These are phyloP conservation scores for Nakaseomyces uthaithaninus DNA, from an alignment of 1,139 yeast species.

Conservation along the genomic window DNA sequence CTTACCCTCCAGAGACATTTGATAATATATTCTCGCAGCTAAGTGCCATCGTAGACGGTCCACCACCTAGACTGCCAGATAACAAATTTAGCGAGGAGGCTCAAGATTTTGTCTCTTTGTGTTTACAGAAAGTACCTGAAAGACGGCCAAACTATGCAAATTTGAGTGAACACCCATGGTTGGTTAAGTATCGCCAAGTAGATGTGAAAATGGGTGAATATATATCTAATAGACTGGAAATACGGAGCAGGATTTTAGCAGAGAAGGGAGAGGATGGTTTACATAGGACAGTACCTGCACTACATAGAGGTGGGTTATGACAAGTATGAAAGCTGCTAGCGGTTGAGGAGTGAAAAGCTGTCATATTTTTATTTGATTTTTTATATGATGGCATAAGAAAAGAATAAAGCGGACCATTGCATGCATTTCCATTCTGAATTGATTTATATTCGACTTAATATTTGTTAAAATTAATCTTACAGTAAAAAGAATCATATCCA, in stretches of 20 bases:
- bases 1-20: conserved; percentile 91
- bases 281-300: conserved; percentile 29
- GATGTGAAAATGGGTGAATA: conserved; percentile 34
- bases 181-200: conserved; percentile 42
- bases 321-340: no score
- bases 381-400: no score
- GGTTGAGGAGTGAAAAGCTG: no score
- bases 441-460: no score
- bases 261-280: conserved; percentile 25
- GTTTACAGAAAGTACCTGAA: conserved; percentile 75
- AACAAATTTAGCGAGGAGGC: conserved; percentile 64
- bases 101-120: conserved; percentile 66
- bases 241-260: conserved; percentile 23
- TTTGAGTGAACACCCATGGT: conserved; percentile 77
- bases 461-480: no score
- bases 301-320: conserved; percentile 32
- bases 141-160: conserved; percentile 76
- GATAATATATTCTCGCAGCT: conserved; percentile 85
- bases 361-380: no score
- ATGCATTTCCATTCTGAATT: no score
- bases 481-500: no score
- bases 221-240: conserved; percentile 32
- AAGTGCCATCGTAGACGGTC: conserved; percentile 94
- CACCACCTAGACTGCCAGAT: conserved; percentile 68
- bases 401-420: no score